Conservation (phyloP, 2,329 filamentous ascomycete species). For the Scedosporium boydii region DNA sequence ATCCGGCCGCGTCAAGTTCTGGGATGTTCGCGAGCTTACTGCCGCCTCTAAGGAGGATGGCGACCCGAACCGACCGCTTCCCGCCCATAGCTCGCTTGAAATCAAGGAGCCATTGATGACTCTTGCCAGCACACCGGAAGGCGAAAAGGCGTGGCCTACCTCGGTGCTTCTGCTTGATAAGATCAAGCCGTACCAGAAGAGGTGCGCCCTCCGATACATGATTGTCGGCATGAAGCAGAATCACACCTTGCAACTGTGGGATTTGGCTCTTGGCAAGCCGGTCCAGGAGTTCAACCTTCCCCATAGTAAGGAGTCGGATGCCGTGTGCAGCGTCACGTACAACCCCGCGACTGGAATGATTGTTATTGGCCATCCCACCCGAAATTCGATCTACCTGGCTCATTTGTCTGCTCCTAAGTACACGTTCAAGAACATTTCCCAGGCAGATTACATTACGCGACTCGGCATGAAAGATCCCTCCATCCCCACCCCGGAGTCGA, state of each 20-base stretch:
- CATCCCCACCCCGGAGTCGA: constrained; percentile 81
- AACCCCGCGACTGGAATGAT: constrained; percentile 89
- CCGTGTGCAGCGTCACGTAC: constrained; percentile 95
- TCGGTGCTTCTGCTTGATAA: constrained; percentile 96
- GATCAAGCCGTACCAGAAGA: constrained; percentile 83
- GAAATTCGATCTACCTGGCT: constrained; percentile 96
- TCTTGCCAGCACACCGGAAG: constrained; percentile 74
- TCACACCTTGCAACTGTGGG: constrained; percentile 96
- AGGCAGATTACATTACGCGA: constrained; percentile 78
- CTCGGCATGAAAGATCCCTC: constrained; percentile 62
- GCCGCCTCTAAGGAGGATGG: constrained; percentile 41
- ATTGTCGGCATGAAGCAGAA: constrained; percentile 99
- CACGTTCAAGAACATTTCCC: constrained; percentile 69
- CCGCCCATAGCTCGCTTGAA: constrained; percentile 54
- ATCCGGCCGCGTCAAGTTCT: constrained; percentile 92
- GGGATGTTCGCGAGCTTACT: constrained; percentile 81
- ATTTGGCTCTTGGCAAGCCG: constrained; percentile 86
- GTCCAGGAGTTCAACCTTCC: constrained; percentile 96
- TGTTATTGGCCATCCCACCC: constrained; percentile 87
- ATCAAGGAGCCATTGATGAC: constrained; percentile 81
- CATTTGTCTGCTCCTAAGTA: constrained; percentile 93
- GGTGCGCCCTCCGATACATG: constrained; percentile 84
- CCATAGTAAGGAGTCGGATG: constrained; percentile 90
- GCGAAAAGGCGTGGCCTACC: constrained; percentile 93
- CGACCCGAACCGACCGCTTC: constrained; percentile 40